Conservation (phyloP, 1,284 basidiomycete genomes). For the Singerocomus inundabilis region DNA sequence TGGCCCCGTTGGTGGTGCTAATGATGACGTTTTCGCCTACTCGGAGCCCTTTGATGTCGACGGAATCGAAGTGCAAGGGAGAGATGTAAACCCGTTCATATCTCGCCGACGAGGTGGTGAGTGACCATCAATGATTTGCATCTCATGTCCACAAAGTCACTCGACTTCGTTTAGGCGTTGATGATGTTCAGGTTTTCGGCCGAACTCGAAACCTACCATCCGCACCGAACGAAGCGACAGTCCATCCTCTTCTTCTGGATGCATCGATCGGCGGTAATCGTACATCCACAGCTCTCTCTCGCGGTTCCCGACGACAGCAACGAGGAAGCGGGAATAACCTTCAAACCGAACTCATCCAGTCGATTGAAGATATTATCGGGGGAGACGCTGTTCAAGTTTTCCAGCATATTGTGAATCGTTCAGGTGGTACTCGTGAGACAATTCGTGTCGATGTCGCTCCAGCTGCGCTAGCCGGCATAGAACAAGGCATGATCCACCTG, state of each 20-base stretch:
- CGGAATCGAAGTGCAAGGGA: constrained; percentile 32
- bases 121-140: constrained; percentile 17
- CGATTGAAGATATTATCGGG: constrained; percentile 81
- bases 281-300: constrained; percentile 43
- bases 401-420: constrained; percentile 71
- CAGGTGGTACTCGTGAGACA: constrained; percentile 55
- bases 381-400: constrained; percentile 81
- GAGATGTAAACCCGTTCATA: constrained; percentile 50
- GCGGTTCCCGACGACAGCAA: constrained; percentile 55
- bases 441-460: constrained; percentile 72
- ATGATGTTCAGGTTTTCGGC: constrained; percentile 62
- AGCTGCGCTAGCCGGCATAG: constrained; percentile 55
- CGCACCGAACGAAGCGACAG: constrained; percentile 60
- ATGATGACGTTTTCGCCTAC: constrained; percentile 54
- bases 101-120: constrained; percentile 53
- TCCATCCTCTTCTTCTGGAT: constrained; percentile 84
- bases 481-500: constrained; percentile 47
- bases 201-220: constrained; percentile 49
- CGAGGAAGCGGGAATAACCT: constrained; percentile 48
- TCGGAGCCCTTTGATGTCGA: constrained; percentile 48
- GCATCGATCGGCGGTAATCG: constrained; percentile 46
- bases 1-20: constrained; percentile 31
- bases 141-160: constrained; percentile 1
- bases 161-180: constrained; percentile 38
- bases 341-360: constrained; percentile 67